Base-by-base conservation (phyloP, 257 asterid species). In the Scutellaria galericulata region DNA sequence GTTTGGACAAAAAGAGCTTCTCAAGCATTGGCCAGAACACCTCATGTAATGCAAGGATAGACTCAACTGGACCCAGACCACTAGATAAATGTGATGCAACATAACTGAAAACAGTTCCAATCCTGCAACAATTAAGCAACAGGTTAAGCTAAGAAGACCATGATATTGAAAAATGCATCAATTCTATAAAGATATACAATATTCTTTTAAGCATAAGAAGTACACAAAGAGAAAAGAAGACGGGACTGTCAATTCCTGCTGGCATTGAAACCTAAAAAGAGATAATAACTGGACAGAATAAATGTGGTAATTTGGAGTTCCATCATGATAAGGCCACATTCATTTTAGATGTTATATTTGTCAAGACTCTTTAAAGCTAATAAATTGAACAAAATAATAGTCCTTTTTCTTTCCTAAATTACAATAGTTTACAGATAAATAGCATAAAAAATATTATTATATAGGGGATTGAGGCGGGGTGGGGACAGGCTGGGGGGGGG, bases 1-100 rank as follows among this genome's bases (percentile, higher is more conserved):
- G 89, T 72, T 84, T 74, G 9, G 92, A 90, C 77, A 62, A 68
- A 72, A 92, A 81, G 70, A 88, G 79, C 62, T 92, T 85, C 80
- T 86, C 96, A 50, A 90, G 92, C 92, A 86, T 81, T 56, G 95
- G 92, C 97, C 97, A 90, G 79, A 92, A 84, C 59, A 79, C 85
- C 75, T 87, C 95, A 18, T 87, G 87, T 70, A 90, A 80, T 44
- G 82, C 81, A 75, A 82, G 78, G 27, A 82, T 66, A 76, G 91
- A 78, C 64, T 86, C 86, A 68, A 86, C 91, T 45, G 79, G 75
- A 45, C 83, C 77, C 61, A 77, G 79, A 60, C 77, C 83, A 72
- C 83, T 61, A 53, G 90, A 78, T 66, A 82, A 64, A 71, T 86
- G 84, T 27, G 87, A 77, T 67, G 86, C 87, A 76, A 82, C 80